A percentile compares a stretch with the other conserved stretches of the same genome.
These are phyloP conservation scores for Trichoderma arundinaceum DNA, from an alignment of 2,329 filamentous ascomycete species.

Conservation along the genomic window DNA sequence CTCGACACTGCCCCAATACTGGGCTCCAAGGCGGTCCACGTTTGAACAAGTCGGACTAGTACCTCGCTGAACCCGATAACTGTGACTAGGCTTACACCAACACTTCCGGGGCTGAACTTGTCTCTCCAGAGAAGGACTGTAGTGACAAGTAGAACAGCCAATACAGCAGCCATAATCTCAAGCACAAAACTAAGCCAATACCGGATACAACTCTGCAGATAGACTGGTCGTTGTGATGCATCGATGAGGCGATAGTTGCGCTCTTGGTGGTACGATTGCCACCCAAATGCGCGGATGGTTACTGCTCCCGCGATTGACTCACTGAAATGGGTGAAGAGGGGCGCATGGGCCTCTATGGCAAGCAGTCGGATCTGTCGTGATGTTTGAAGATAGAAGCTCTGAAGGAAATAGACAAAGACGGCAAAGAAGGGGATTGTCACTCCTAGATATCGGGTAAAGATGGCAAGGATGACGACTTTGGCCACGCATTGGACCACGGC, in stretches of 20 bases:
- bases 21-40: constrained; percentile 43
- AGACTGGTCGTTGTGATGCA: constrained; percentile 40
- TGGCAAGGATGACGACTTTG: constrained; percentile 18
- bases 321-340: constrained; percentile 31
- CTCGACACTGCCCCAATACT: constrained; percentile 45
- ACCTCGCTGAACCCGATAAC: constrained; percentile 41
- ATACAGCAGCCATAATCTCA: constrained; percentile 51
- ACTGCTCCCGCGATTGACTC: constrained; percentile 29
- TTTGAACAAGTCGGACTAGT: constrained; percentile 42
- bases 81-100: constrained; percentile 39
- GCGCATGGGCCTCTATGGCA: constrained; percentile 32
- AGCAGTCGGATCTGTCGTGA: constrained; percentile 31
- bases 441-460: constrained; percentile 28
- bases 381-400: constrained; percentile 36
- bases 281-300: constrained; percentile 33
- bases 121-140: constrained; percentile 47
- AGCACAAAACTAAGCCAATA: constrained; percentile 56
- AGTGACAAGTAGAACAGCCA: constrained; percentile 53
- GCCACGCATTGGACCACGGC: constrained; percentile 8
- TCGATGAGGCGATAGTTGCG: constrained; percentile 42
- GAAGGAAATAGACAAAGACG: constrained; percentile 31
- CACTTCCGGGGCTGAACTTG: constrained; percentile 40
- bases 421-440: constrained; percentile 29
- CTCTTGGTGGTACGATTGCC: constrained; percentile 22
- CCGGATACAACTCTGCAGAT: constrained; percentile 56